A percentile compares a stretch with the other conserved stretches of the same genome.
Conservation (phyloP, 257 asterid species). For the Solanum etuberosum region DNA sequence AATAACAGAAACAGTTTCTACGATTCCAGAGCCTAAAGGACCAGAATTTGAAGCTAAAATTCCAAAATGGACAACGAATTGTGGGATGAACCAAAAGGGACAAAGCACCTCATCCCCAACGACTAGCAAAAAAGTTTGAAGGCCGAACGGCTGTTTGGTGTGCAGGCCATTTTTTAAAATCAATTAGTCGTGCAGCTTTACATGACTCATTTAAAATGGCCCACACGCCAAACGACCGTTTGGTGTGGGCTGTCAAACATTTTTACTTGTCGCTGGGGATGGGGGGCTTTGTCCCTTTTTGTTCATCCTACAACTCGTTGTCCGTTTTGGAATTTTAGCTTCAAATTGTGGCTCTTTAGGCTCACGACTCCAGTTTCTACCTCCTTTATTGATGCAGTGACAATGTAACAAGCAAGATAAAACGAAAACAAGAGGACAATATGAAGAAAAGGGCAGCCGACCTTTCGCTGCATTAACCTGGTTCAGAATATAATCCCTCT, state of each 20-base stretch:
- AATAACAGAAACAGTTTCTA: not conserved
- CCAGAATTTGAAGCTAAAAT: not conserved
- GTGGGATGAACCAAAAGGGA: not conserved
- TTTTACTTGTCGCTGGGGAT: not conserved
- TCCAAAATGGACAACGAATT: not conserved
- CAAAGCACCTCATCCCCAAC: not conserved
- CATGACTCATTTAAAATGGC: not conserved
- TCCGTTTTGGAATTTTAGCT: not conserved
- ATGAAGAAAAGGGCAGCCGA: constrained; percentile 1
- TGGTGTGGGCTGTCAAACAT: not conserved
- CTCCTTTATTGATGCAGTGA: not conserved
- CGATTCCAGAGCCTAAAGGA: not conserved
- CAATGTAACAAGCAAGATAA: not conserved
- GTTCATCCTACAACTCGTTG: not conserved
- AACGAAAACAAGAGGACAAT: not conserved
- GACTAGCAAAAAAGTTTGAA: not conserved
- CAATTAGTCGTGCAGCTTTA: not conserved
- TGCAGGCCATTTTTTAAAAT: not conserved
- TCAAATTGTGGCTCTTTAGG: not conserved
- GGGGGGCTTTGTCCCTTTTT: not conserved
- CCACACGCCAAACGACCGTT: not conserved
- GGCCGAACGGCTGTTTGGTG: not conserved
- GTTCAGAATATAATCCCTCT: constrained; percentile 84
- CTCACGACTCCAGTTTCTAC: not conserved
- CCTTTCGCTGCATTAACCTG: constrained; percentile 94